Conservation (phyloP, 768 basidiomycete species). For the Hypsizygus marmoreus region DNA sequence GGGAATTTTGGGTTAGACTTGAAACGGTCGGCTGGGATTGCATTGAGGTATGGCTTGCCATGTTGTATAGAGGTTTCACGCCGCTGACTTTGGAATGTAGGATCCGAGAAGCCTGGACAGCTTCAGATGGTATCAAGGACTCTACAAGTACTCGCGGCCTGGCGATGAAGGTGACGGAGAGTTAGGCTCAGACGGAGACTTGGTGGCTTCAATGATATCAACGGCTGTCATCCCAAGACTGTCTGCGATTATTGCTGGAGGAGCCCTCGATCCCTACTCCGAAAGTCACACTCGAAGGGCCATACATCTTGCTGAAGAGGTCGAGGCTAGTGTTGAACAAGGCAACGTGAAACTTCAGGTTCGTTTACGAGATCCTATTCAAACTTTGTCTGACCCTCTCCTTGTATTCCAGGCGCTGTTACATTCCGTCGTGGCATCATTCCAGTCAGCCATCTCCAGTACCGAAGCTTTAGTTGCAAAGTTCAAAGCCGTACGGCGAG, state of each 20-base stretch:
- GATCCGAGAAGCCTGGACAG: slow-evolving; percentile 63
- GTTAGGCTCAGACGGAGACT: slow-evolving; percentile 81
- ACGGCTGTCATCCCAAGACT: slow-evolving; percentile 78
- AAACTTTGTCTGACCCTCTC: neutral
- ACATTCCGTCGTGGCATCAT: slow-evolving; percentile 52
- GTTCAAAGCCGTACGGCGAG: slow-evolving; percentile 40
- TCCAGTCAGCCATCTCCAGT: slow-evolving; percentile 57
- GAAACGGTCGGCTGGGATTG: slow-evolving; percentile 91
- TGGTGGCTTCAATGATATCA: slow-evolving; percentile 87
- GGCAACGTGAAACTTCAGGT: slow-evolving; percentile 70
- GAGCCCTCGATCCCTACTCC: slow-evolving; percentile 84
- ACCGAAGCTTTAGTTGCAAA: slow-evolving; percentile 51
- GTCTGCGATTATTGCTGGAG: slow-evolving; percentile 72
- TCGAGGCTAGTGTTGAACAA: slow-evolving; percentile 72
- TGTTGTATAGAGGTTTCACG: neutral
- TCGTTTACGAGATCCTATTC: slow-evolving; percentile 15
- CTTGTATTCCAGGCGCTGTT: slow-evolving; percentile 50
- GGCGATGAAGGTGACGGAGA: slow-evolving; percentile 53
- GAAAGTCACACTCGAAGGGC: slow-evolving; percentile 57
- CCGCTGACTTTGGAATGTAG: slow-evolving; percentile 31
- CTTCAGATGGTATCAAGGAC: slow-evolving; percentile 80
- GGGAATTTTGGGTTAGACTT: slow-evolving; percentile 93
- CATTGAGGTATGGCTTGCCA: slow-evolving; percentile 56
- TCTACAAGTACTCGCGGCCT: slow-evolving; percentile 78
- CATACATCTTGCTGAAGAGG: slow-evolving; percentile 77